Base-by-base conservation (phyloP, 2,329 filamentous ascomycete genomes). In the Aspergillus sp. region DNA sequence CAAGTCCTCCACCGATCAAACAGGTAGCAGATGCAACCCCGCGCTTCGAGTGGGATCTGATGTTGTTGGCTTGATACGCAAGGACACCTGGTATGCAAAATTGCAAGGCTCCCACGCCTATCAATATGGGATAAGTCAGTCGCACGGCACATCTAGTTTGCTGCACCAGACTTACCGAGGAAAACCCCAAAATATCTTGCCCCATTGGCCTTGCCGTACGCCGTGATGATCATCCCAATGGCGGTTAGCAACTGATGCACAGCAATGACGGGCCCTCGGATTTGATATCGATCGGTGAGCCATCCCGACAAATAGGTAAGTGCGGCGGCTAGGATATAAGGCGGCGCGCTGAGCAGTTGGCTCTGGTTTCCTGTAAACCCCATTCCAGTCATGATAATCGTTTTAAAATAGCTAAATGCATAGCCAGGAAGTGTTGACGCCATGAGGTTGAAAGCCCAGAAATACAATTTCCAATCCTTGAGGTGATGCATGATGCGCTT, bases 351-450 rank as follows among this genome's bases (percentile, higher is more conserved):
- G 13, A 76, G 69, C 38, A 72, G 66, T 56, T 78, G 76, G 7
- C 69, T 66, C 55, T 75, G 63, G 0, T 68, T 72, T 6, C 67
- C 71, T 15, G 67, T 72, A 60, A 74, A 78, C 0, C 76, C 76
- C 70, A 80, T 74, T 7, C 75, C 73, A 13, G 67, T 70, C 9
- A 79, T 66, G 49, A 79, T 77, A 54, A 79, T 72, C 3, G 77
- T 76, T 4, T 77, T 69, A 66, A 79, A 79, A 59, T 77, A 77
- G 52, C 67, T 68, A 61, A 73, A 76, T 1, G 73, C 72, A 57
- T 77, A 78, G 5, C 69, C 69, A 1, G 73, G 70, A 38, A 68
- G 68, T 54, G 68, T 74, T 59, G 69, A 73, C 28, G 69, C 66
- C 65, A 75, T 58, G 63, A 74, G 69, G 61, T 72, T 74, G 62